Conservation (phyloP, 441 rosid species). For the Sinapis alba region DNA sequence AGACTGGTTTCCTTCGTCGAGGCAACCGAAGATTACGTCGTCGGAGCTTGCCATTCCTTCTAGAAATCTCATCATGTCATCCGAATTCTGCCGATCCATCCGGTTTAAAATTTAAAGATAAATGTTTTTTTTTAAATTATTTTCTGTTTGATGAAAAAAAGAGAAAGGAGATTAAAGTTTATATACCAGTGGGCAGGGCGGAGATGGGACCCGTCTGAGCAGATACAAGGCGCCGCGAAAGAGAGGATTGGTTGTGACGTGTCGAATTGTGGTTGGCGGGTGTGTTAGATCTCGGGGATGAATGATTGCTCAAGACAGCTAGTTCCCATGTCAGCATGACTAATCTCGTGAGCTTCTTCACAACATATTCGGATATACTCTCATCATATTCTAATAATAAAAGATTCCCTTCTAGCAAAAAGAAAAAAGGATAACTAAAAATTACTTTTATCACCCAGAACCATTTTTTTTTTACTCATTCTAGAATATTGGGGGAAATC, state of each 20-base stretch:
- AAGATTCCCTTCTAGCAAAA: background rate
- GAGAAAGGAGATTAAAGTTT: background rate
- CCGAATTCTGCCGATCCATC: slow-evolving; percentile 44
- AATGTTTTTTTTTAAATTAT: background rate
- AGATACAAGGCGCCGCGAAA: slow-evolving; percentile 61
- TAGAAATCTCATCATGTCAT: slow-evolving; percentile 48
- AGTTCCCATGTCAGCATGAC: slow-evolving; percentile 46
- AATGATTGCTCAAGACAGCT: slow-evolving; percentile 45
- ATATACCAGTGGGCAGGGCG: slow-evolving; percentile 40
- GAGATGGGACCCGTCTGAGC: slow-evolving; percentile 32
- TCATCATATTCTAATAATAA: background rate
- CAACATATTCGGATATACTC: slow-evolving; percentile 47
- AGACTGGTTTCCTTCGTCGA: slow-evolving; percentile 43
- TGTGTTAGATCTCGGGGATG: background rate
- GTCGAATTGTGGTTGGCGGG: slow-evolving; percentile 38
- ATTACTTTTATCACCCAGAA: background rate
- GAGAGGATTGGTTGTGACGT: slow-evolving; percentile 29
- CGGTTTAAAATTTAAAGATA: background rate
- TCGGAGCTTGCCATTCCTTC: slow-evolving; percentile 56
- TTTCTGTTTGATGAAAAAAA: background rate
- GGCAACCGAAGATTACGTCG: slow-evolving; percentile 61
- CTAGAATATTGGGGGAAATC: too few relatives aligned
- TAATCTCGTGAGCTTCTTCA: slow-evolving; percentile 24
- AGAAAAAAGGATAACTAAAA: slow-evolving; percentile 1
- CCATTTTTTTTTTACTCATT: background rate